phyloP scores from a whole-genome alignment of 2,329 filamentous ascomycete species.

The Chaetomium olivaceum region DNA sequence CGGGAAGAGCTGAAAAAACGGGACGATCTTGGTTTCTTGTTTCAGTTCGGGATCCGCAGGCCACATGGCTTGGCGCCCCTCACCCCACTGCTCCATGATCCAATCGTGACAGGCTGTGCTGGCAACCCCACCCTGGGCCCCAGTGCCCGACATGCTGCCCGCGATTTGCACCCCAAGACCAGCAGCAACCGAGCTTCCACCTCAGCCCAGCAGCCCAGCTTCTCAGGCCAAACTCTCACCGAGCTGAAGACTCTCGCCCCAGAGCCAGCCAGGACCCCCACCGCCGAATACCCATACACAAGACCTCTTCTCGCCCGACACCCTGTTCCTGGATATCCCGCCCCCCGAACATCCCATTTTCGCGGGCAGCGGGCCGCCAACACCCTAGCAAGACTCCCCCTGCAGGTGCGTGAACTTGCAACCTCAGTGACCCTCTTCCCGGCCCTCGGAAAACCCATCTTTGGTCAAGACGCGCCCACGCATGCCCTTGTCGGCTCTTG shows the following conservation, averaged over 20 bases:
- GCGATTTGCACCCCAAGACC: constrained; percentile 1
- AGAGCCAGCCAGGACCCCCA: neutral
- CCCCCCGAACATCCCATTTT: constrained; percentile 9
- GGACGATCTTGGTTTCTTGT: constrained; percentile 13
- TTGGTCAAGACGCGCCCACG: neutral
- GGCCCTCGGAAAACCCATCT: neutral
- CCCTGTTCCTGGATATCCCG: neutral
- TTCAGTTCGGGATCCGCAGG: constrained; percentile 20
- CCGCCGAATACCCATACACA: neutral
- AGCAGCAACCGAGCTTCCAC: neutral
- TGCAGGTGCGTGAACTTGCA: constrained; percentile 10
- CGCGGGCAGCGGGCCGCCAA: constrained; percentile 6
- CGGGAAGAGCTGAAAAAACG: neutral
- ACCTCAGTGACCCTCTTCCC: neutral
- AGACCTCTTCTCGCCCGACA: neutral
- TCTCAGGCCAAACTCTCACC: too few relatives aligned
- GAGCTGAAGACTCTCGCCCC: neutral
- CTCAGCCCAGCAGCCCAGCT: neutral
- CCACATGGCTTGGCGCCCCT: constrained; percentile 21
- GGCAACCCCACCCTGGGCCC: constrained; percentile 14
- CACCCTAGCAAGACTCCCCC: neutral
- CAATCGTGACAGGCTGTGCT: constrained; percentile 14
- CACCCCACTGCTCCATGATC: constrained; percentile 8
- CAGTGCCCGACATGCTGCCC: constrained; percentile 11
- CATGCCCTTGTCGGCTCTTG: constrained; percentile 18